These are phyloP conservation scores for Mycena maculata DNA, from an alignment of 768 basidiomycete genomes.

Conservation along the genomic window DNA sequence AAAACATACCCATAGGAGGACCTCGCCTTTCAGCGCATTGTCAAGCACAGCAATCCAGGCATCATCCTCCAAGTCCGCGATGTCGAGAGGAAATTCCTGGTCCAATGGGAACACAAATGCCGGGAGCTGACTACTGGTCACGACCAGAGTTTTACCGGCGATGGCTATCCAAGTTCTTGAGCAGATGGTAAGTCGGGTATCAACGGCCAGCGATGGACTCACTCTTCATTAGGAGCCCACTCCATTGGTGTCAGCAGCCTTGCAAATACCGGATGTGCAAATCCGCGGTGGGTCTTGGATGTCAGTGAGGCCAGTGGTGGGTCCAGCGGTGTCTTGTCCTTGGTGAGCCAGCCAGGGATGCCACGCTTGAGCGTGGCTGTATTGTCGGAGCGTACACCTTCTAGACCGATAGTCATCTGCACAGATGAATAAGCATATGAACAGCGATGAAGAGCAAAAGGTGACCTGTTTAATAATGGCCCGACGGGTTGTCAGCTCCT, in stretches of 20 bases:
- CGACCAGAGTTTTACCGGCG: not conserved
- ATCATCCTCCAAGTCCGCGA: not conserved
- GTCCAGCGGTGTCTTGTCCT: not conserved
- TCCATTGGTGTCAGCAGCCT: not conserved
- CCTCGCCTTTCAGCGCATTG: not conserved
- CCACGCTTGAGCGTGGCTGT: not conserved
- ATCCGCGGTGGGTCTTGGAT: not conserved
- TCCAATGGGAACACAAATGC: slow-evolving; percentile 2
- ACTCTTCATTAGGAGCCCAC: not conserved
- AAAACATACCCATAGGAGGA: slow-evolving; percentile 5
- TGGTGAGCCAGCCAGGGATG: not conserved
- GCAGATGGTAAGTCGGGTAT: not conserved
- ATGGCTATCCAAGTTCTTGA: not conserved
- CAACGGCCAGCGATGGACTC: not conserved
- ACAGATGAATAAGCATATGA: not conserved
- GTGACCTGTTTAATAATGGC: not conserved
- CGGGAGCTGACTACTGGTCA: not conserved
- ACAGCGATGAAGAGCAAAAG: not conserved
- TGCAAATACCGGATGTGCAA: not conserved
- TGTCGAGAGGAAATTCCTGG: slow-evolving; percentile 1
- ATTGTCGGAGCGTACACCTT: not conserved
- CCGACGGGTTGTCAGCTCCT: not conserved
- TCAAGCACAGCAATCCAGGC: not conserved
- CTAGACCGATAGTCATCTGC: not conserved
- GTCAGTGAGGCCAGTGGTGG: not conserved